Evolutionary conservation across 305 asterid genomes (phyloP).

Genomic region (Fraxinus latifolia): DNA sequence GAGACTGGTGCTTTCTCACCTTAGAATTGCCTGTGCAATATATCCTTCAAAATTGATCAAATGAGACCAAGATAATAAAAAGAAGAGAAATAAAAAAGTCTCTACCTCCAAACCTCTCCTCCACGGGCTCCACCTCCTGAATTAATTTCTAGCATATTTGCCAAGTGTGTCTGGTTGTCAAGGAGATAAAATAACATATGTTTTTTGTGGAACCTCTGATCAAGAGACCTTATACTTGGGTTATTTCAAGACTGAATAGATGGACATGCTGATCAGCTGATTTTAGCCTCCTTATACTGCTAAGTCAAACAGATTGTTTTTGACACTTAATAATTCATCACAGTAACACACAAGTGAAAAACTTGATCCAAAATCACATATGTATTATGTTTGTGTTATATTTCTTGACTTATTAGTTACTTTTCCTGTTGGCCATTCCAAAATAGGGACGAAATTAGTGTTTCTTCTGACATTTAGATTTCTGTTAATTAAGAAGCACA

Average conservation of each 20-base stretch:
- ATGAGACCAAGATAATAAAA: neutral
- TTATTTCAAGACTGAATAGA: neutral
- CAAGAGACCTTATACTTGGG: neutral
- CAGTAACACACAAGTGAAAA: slow-evolving; percentile 13
- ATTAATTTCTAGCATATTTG: neutral
- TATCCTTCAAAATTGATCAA: neutral
- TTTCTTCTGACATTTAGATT: slow-evolving; percentile 18
- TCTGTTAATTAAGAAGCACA: slow-evolving; percentile 63
- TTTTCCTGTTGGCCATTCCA: slow-evolving; percentile 16
- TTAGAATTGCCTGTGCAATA: neutral
- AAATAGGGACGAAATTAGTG: slow-evolving; percentile 17
- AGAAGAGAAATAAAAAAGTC: neutral
- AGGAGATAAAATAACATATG: neutral
- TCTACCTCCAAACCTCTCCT: neutral
- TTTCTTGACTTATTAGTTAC: neutral
- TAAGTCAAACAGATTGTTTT: neutral
- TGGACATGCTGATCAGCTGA: neutral
- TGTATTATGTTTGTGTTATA: neutral
- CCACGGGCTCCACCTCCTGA: neutral
- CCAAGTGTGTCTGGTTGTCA: neutral
- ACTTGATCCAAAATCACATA: slow-evolving; percentile 1
- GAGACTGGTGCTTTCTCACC: neutral
- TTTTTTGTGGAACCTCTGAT: neutral
- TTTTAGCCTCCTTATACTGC: slow-evolving; percentile 18
- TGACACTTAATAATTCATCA: neutral